phyloP scores from a whole-genome alignment of 2,329 filamentous ascomycete genomes.

The Pseudocercospora eumusae region DNA sequence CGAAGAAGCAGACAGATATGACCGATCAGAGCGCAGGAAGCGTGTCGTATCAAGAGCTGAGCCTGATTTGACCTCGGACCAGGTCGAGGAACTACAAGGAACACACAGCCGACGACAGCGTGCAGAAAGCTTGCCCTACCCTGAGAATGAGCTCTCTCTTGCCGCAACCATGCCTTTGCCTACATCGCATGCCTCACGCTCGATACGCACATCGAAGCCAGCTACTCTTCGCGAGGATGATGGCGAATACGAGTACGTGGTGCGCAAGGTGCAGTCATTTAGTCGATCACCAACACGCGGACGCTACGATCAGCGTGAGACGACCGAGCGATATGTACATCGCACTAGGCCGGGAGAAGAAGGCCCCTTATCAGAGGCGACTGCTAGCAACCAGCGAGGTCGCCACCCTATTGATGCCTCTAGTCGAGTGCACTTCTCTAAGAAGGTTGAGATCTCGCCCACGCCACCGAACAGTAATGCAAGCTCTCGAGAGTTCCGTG shows the following conservation, averaged over 20 bases:
- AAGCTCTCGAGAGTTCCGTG: constrained; percentile 33
- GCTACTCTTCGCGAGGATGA: neutral
- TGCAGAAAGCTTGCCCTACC: neutral
- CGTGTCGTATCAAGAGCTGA: neutral
- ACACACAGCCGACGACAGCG: neutral
- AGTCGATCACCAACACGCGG: constrained; percentile 1
- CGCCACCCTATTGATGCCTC: constrained; percentile 26
- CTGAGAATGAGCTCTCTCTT: constrained; percentile 6
- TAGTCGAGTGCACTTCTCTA: constrained; percentile 37
- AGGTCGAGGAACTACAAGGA: neutral
- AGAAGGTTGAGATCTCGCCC: constrained; percentile 39
- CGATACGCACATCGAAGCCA: neutral
- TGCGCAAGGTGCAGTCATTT: constrained; percentile 16
- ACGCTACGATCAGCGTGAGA: constrained; percentile 18
- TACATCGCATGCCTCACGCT: constrained; percentile 11
- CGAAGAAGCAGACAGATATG: neutral
- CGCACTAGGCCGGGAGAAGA: constrained; percentile 12
- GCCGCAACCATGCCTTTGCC: constrained; percentile 20
- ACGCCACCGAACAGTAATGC: constrained; percentile 38
- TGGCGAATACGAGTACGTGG: constrained; percentile 23
- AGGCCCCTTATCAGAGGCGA: neutral
- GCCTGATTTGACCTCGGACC: neutral
- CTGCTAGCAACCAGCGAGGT: neutral
- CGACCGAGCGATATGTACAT: constrained; percentile 16
- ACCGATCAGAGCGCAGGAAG: neutral